Evolutionary conservation across 1,284 basidiomycete species (phyloP).

Genomic region (Takashimella koratensis): DNA sequence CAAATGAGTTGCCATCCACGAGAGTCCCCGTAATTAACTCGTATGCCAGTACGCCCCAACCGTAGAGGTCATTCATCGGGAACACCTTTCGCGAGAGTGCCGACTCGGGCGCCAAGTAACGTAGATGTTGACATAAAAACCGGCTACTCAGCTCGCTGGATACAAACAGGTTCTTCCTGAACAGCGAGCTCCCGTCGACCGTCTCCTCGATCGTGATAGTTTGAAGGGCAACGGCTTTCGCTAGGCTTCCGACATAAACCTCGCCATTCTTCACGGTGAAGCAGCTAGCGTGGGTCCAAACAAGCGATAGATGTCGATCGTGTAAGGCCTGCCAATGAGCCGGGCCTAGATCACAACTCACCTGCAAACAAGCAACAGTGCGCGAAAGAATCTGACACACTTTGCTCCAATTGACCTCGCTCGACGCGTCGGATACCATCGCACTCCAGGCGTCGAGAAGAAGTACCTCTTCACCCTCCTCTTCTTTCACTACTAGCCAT

Average conservation of each 20-base stretch:
- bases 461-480: neutral
- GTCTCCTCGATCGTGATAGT: constrained; percentile 9
- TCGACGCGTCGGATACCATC: constrained; percentile 7
- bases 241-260: constrained; percentile 11
- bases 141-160: constrained; percentile 19
- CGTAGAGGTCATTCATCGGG: constrained; percentile 33
- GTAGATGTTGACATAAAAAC: constrained; percentile 28
- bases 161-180: constrained; percentile 15
- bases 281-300: constrained; percentile 28
- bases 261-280: constrained; percentile 17
- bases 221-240: constrained; percentile 7
- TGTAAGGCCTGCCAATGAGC: constrained; percentile 25
- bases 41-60: constrained; percentile 39
- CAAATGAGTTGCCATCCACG: constrained; percentile 20
- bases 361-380: constrained; percentile 15
- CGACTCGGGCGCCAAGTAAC: constrained; percentile 38
- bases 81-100: constrained; percentile 21
- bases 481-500: constrained; percentile 24
- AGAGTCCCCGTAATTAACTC: constrained; percentile 34
- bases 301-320: constrained; percentile 22
- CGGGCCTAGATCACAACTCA: too few relatives aligned
- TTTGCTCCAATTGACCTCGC: constrained; percentile 13
- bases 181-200: constrained; percentile 10
- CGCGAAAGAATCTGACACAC: constrained; percentile 17
- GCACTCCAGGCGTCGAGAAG: constrained; percentile 17